Base-by-base conservation (phyloP, 208 protist species). In the Porcisia hertigi region DNA sequence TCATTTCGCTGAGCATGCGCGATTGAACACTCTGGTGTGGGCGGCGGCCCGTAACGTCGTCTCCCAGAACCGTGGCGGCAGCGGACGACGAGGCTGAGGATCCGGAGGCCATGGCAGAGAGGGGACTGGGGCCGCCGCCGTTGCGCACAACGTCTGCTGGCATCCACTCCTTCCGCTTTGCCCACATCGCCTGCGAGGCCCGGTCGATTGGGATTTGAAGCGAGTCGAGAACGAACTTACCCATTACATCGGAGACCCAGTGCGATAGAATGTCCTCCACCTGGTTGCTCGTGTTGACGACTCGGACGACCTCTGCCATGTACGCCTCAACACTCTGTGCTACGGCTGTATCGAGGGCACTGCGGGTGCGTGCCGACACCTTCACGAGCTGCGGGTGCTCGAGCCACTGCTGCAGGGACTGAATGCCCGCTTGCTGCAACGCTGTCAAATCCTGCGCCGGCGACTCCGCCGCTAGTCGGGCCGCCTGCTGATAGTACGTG, bases 401-500 rank as follows among this genome's bases (percentile, higher is more conserved):
- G 2, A 88, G 76, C 90, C 92, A 96, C 79, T 96, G 92, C 74
- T 94, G 85, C 12, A 96, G 82, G 6, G 86, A 91, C 43, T 81
- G 72, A n/a, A 96, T 87, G 39, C 92, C 92, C 30, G 90, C 92
- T 64, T 91, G 81, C 60, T 87, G 86, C 79, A 96, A 69, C 30
- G 89, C 89, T 18, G 69, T 69, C 52, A 93, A 58, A 75, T 96
- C 92, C 60, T 91, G 82, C 59, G 82, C 81, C 8, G 88, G 86
- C 30, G 86, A 90, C 69, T 92, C 86, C 30, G 84, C 69, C 16
- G 86, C 65, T 23, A 93, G 82, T 3, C 92, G 92, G 25, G 85
- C 77, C 25, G 86, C 90, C 73, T 96, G 89, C 73, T 90, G 83
- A 73, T 96, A 96, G 73, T 92, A 82, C 8, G 86, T 66, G 71